These are phyloP conservation scores for Colletotrichum tamarilloi DNA, from an alignment of 2,329 filamentous ascomycete species.

Conservation along the genomic window DNA sequence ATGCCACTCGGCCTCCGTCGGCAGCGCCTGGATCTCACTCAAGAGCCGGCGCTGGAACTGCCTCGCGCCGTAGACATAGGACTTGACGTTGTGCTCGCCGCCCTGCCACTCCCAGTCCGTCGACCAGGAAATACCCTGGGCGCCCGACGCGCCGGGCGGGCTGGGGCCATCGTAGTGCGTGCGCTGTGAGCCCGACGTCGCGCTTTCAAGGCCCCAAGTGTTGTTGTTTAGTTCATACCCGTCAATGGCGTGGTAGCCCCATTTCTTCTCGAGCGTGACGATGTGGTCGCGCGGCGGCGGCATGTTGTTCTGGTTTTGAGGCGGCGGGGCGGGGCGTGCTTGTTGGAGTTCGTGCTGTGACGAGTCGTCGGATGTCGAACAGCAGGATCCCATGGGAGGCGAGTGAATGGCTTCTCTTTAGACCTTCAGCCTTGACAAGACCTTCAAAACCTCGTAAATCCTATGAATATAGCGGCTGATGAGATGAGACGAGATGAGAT, in stretches of 20 bases:
- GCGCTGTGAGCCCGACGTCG: conserved; percentile 53
- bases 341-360: conserved; percentile 8
- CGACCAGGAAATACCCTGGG: conserved; percentile 49
- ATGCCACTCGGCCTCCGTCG: conserved; percentile 48
- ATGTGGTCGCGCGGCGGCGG: conserved; percentile 34
- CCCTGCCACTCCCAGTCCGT: conserved; percentile 56
- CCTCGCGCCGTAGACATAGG: conserved; percentile 54
- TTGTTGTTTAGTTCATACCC: conserved; percentile 53
- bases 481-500: neutral
- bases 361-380: conserved; percentile 14
- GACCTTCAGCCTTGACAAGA: too few relatives aligned
- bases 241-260: conserved; percentile 43
- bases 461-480: neutral
- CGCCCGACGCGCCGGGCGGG: conserved; percentile 38
- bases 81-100: conserved; percentile 52
- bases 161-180: conserved; percentile 50
- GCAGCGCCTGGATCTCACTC: conserved; percentile 47
- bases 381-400: conserved; percentile 13
- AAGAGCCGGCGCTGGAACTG: conserved; percentile 46
- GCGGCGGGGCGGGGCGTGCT: conserved; percentile 5
- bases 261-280: conserved; percentile 42
- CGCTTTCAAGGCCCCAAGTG: conserved; percentile 52
- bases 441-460: neutral
- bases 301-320: conserved; percentile 30
- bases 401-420: neutral